Conservation (phyloP, 2,329 filamentous ascomycete genomes). For the Scedosporium apiospermum region DNA sequence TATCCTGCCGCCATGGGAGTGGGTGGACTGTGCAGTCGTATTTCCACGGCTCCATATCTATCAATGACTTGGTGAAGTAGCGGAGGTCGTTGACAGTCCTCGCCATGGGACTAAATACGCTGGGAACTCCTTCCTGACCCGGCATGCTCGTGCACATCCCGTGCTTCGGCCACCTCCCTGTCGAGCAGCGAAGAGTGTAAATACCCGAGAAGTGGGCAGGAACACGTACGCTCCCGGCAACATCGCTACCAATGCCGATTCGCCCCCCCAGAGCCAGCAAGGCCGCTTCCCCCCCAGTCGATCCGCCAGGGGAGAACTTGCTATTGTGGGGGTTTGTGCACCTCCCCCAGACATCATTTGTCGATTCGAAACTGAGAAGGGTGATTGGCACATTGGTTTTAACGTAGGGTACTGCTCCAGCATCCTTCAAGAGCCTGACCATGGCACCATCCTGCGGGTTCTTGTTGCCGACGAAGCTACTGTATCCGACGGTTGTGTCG, state of each 20-base stretch:
- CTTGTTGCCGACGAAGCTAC: slow-evolving; percentile 60
- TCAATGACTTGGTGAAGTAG: slow-evolving; percentile 72
- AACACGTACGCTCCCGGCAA: slow-evolving; percentile 77
- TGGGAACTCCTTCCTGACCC: slow-evolving; percentile 81
- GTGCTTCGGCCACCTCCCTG: slow-evolving; percentile 80
- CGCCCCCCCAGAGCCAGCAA: slow-evolving; percentile 73
- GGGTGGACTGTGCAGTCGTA: slow-evolving; percentile 84
- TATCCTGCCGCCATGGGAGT: slow-evolving; percentile 62
- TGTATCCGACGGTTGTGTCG: slow-evolving; percentile 75
- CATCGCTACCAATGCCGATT: slow-evolving; percentile 85
- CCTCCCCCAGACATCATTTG: slow-evolving; percentile 70
- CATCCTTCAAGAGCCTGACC: slow-evolving; percentile 71
- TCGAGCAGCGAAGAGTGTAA: slow-evolving; percentile 79
- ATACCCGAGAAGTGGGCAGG: slow-evolving; percentile 87
- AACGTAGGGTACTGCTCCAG: slow-evolving; percentile 81
- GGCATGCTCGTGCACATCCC: slow-evolving; percentile 83
- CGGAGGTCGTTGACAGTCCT: slow-evolving; percentile 71
- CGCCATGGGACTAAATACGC: slow-evolving; percentile 88
- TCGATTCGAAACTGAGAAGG: slow-evolving; percentile 75
- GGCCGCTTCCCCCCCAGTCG: slow-evolving; percentile 77
- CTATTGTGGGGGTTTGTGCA: slow-evolving; percentile 73
- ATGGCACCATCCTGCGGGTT: slow-evolving; percentile 58
- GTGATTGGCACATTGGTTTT: slow-evolving; percentile 89
- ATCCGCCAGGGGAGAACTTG: slow-evolving; percentile 82
- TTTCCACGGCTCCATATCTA: slow-evolving; percentile 78